Percentiles rank a stretch among this genome's conserved stretches.
These are phyloP conservation scores for Elongisporangium undulatum DNA, from an alignment of 352 stramenopile genomes.

Conservation along the genomic window DNA sequence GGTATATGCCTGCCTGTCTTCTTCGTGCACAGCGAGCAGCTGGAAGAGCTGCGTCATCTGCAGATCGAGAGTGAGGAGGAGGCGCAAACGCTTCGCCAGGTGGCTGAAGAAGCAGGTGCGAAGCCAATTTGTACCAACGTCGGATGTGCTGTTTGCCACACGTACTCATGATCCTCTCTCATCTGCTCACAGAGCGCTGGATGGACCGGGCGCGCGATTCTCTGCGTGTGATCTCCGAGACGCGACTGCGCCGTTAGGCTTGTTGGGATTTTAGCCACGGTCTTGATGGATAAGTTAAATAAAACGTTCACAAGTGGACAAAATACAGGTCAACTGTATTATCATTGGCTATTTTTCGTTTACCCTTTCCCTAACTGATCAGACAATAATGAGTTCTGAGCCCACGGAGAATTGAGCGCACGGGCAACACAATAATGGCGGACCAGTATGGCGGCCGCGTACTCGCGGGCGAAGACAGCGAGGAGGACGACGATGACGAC, in stretches of 20 bases:
- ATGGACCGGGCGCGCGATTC: conserved; percentile 80
- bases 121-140: background rate
- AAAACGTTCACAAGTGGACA: background rate
- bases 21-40: conserved; percentile 45
- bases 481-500: conserved; percentile 76
- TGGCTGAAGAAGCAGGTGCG: conserved; percentile 74
- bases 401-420: no score
- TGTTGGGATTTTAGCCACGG: no score
- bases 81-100: conserved; percentile 75
- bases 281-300: conserved; percentile 1
- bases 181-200: conserved; percentile 49
- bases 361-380: background rate
- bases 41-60: conserved; percentile 70
- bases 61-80: conserved; percentile 86
- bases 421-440: conserved; percentile 24
- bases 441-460: conserved; percentile 61
- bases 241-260: conserved; percentile 47
- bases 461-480: conserved; percentile 72
- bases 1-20: background rate
- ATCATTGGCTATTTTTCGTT: background rate
- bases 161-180: conserved; percentile 2
- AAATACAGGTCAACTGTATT: background rate
- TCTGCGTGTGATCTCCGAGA: conserved; percentile 79
- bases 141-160: no score
- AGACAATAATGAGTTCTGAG: background rate